phyloP scores from a whole-genome alignment of 768 basidiomycete species.

The Suillus tomentosus region DNA sequence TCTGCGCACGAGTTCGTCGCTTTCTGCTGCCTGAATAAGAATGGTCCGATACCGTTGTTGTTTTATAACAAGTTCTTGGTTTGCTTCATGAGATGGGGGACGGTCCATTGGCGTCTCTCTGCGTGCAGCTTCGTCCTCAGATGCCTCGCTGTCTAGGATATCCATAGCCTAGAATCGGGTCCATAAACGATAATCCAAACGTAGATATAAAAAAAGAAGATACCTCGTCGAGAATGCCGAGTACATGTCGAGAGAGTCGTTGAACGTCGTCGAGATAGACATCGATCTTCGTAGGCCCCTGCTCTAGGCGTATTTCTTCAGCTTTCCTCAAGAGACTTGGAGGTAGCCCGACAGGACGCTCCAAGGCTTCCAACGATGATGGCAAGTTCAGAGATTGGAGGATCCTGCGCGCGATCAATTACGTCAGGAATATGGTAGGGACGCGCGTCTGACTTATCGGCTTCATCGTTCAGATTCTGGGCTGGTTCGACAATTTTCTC shows the following conservation, averaged over 20 bases:
- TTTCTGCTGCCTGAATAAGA: slow-evolving; percentile 68
- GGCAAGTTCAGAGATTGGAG: slow-evolving; percentile 78
- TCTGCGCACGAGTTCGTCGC: slow-evolving; percentile 72
- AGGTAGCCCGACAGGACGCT: slow-evolving; percentile 84
- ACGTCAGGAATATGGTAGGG: slow-evolving; percentile 9
- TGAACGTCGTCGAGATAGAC: slow-evolving; percentile 73
- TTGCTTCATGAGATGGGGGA: slow-evolving; percentile 77
- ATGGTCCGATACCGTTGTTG: slow-evolving; percentile 72
- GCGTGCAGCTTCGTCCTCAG: slow-evolving; percentile 75
- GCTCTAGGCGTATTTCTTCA: slow-evolving; percentile 77
- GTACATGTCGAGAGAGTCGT: slow-evolving; percentile 61
- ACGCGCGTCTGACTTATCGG: slow-evolving; percentile 53
- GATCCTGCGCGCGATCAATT: slow-evolving; percentile 43
- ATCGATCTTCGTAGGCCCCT: slow-evolving; percentile 74
- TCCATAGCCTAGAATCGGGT: slow-evolving; percentile 70
- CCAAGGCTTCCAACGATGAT: slow-evolving; percentile 83
- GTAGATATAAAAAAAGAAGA: slow-evolving; percentile 15
- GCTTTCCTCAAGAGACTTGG: slow-evolving; percentile 85
- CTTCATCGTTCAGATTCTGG: slow-evolving; percentile 61
- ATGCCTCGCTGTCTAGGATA: slow-evolving; percentile 87
- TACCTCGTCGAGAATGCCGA: slow-evolving; percentile 75
- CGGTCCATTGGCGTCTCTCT: slow-evolving; percentile 51
- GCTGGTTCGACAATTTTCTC: slow-evolving; percentile 65
- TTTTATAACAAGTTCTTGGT: slow-evolving; percentile 68
- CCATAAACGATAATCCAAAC: slow-evolving; percentile 6